Evolutionary conservation across 208 protist genomes (phyloP), one percentile per base, ranked within the genome.

Genomic region (Porcisia deanei): DNA sequence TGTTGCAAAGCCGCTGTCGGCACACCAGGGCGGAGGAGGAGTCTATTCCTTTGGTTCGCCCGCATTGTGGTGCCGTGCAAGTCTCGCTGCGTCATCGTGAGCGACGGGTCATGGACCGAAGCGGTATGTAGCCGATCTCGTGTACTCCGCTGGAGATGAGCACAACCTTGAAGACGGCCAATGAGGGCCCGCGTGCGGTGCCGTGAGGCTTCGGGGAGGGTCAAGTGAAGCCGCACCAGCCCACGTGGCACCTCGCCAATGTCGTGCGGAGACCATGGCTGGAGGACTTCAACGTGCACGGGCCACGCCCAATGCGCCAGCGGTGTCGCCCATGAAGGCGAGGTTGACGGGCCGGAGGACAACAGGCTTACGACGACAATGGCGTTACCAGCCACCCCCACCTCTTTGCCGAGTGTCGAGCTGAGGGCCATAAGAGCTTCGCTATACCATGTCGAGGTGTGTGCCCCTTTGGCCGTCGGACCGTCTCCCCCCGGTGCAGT

Each of bases 101-200:
- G 34, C 22, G 74, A 79, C 8, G 71, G 75, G 58, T 77, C 71
- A 52, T 73, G 73, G 22, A 22, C 57, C 30, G 66, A 58, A 41
- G 72, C 75, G 1, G 73, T 74, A 16, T 73, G 79, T 59, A 87
- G 55, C 22, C 37, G 71, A 16, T 37, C 77, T 37, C n/a, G 30
- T 12, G 39, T 1, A 20, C 22, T 61, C 49, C 67, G 57, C 45
- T 55, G 37, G 1, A 68, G 59, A 49, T 83, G 73, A 9, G 72
- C 79, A 34, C 74, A 67, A 22, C 79, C 70, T 53, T 80, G 82
- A 54, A 88, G 75, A 7, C 90, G 85, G 14, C 87, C 87, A 37
- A 94, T 68, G 47, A 92, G 82, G 34, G 86, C 87, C 69, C 77
- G 47, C 43, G 73, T 77, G 22, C 87, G 85, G 47, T 90, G 87